Evolutionary conservation across 495 filamentous ascomycete genomes (phyloP), one percentile per base, ranked within the genome.

Genomic region (Penicillium angulare): DNA sequence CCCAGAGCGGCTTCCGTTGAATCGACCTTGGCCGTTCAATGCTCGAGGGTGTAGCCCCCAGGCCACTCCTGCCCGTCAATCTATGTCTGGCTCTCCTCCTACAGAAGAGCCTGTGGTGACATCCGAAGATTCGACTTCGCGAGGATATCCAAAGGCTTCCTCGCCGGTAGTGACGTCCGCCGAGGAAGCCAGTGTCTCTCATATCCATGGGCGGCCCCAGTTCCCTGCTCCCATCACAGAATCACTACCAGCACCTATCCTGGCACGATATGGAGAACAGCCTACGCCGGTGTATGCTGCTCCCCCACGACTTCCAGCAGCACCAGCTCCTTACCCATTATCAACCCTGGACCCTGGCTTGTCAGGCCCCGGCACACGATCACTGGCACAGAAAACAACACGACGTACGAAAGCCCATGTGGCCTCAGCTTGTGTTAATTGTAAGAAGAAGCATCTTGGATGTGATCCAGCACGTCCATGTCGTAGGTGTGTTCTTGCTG

Each of bases 391-490:
- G 40, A 89, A 86, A 55, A 74, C 85, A 6, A 88, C 90, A 13
- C 81, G 91, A 55, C 88, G 92, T 59, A 86, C 90, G 7, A 98
- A 97, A 63, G 90, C 90, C 10, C 93, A 98, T 74, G 93, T 98
- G 40, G 90, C 92, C 29, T 96, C 92, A 27, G 93, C 93, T 15
- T 98, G 93, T 66, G 87, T 97, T 48, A 95, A 96, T 61, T 98
- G 93, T 75, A 97, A 97, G 67, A 90, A 86, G 69, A 95, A 95
- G 50, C 93, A 98, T 79, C 74, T 98, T 52, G 85, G 84, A 27
- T 89, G 86, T 63, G 86, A 89, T 61, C 77, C 83, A 42, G 82
- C 79, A 43, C 71, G 83, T 27, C 83, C 83, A 29, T 86, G 83
- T 65, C 71, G 75, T 55, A 67, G 83, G 64, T 86, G 83, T 68